Percentiles rank a stretch among this genome's conserved stretches.
phyloP scores from a whole-genome alignment of 371 early-diverging fungal genomes.

The Funneliformis caledonium region DNA sequence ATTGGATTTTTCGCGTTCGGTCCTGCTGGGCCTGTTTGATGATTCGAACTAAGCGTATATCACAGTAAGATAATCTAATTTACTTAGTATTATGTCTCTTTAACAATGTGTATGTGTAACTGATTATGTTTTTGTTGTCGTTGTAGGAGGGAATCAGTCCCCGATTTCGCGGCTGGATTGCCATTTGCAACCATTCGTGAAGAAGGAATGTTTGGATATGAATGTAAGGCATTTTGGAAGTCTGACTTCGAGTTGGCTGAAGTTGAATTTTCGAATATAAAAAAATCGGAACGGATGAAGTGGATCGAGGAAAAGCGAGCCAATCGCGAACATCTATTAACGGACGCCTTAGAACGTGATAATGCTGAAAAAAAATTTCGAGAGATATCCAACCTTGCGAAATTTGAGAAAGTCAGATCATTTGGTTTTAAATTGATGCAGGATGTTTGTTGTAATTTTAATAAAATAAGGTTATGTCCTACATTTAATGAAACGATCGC shows the following conservation, averaged over 20 bases:
- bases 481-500: neutral
- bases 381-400: neutral
- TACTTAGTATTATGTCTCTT: neutral
- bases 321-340: neutral
- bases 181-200: neutral
- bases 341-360: neutral
- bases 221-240: neutral
- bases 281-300: neutral
- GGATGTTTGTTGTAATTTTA: neutral
- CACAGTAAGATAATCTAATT: neutral
- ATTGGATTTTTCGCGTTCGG: slow-evolving; percentile 25
- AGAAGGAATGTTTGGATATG: neutral
- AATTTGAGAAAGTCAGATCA: neutral
- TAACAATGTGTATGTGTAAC: neutral
- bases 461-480: neutral
- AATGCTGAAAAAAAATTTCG: neutral
- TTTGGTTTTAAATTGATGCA: neutral
- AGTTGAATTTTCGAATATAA: neutral
- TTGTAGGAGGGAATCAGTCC: neutral
- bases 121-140: neutral
- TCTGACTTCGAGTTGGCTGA: neutral
- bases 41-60: neutral
- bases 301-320: neutral
- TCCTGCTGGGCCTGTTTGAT: slow-evolving; percentile 4
- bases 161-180: neutral